Evolutionary conservation across 192 early-diverging fungal genomes (phyloP).

Genomic region (Umbelopsis vinacea): DNA sequence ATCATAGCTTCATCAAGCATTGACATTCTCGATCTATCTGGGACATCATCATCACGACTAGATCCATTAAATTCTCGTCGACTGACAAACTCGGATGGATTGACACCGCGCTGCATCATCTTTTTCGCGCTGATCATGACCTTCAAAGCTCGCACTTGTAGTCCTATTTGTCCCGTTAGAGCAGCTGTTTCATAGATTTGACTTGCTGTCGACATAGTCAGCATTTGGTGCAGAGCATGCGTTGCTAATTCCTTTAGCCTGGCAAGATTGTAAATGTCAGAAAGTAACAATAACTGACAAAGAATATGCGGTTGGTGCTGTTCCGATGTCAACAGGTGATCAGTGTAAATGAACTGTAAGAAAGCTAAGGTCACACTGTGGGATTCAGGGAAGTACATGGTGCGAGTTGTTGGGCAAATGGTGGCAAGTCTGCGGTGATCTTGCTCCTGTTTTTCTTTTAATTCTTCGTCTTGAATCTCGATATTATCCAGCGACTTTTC

Average conservation of each 20-base stretch:
- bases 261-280: slow-evolving; percentile 63
- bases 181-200: slow-evolving; percentile 70
- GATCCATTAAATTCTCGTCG: slow-evolving; percentile 4
- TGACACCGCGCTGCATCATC: slow-evolving; percentile 44
- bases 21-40: slow-evolving; percentile 17
- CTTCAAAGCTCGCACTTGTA: slow-evolving; percentile 62
- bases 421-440: slow-evolving; percentile 3
- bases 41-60: background rate
- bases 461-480: background rate
- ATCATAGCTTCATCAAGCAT: slow-evolving; percentile 19
- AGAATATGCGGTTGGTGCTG: slow-evolving; percentile 69
- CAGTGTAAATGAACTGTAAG: slow-evolving; percentile 45
- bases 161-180: slow-evolving; percentile 61
- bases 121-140: slow-evolving; percentile 59
- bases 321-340: slow-evolving; percentile 64
- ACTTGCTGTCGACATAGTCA: slow-evolving; percentile 62
- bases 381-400: slow-evolving; percentile 34
- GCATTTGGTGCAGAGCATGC: slow-evolving; percentile 62
- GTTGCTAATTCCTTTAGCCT: slow-evolving; percentile 59
- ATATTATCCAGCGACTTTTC: slow-evolving; percentile 4
- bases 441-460: slow-evolving; percentile 14
- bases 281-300: slow-evolving; percentile 60
- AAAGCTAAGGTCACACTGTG: slow-evolving; percentile 38
- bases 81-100: background rate
- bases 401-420: slow-evolving; percentile 17